A percentile compares a stretch with the other conserved stretches of the same genome.
Conservation (phyloP, 805 yeast species). For the Saccharomycopsis sp. region DNA sequence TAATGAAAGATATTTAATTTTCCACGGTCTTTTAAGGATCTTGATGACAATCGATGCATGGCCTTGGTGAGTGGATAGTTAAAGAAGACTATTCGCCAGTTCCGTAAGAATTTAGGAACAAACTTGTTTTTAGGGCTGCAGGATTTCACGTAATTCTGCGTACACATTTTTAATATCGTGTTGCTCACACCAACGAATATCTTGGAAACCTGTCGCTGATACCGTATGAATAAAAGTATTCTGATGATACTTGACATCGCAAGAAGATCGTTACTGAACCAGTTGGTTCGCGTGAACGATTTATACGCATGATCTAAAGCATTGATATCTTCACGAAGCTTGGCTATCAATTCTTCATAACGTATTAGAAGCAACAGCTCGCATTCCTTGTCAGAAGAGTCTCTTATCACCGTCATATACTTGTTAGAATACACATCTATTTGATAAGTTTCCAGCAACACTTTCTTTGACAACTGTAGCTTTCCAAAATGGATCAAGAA, state of each 20-base stretch:
- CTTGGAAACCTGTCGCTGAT: constrained; percentile 36
- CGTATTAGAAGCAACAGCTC: background rate
- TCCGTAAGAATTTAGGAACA: constrained; percentile 8
- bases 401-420: background rate
- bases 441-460: background rate
- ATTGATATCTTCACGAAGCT: constrained; percentile 28
- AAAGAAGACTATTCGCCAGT: constrained; percentile 34
- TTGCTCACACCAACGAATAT: constrained; percentile 27
- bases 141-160: constrained; percentile 2
- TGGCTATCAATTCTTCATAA: constrained; percentile 27
- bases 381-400: background rate
- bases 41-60: constrained; percentile 35
- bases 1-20: constrained; percentile 38
- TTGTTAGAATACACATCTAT: background rate
- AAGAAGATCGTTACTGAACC: constrained; percentile 32
- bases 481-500: constrained; percentile 7
- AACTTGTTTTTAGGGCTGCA: background rate
- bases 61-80: constrained; percentile 37
- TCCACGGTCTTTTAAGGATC: constrained; percentile 42
- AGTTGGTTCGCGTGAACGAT: constrained; percentile 31
- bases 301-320: constrained; percentile 32
- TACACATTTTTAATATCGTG: constrained; percentile 25
- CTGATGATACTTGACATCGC: constrained; percentile 32
- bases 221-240: constrained; percentile 35
- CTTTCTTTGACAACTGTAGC: background rate